Evolutionary conservation across 495 filamentous ascomycete genomes (phyloP), one percentile per base, ranked within the genome.

Genomic region (Hypoxylon cercidicola): DNA sequence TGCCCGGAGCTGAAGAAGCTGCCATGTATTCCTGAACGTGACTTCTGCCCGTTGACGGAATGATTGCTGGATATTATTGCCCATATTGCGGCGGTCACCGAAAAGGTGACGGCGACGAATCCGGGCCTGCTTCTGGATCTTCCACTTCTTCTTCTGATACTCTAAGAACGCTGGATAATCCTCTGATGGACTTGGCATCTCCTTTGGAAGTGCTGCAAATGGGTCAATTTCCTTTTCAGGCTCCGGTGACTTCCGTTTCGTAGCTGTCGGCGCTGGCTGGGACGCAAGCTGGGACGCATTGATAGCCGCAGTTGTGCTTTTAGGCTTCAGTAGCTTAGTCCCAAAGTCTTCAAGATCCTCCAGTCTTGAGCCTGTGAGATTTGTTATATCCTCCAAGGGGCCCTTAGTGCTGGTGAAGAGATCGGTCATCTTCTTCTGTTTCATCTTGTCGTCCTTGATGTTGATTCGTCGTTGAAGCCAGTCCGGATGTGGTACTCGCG

Each of bases 61-160:
- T 58, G 90, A 90, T 60, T 87, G 88, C 55, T 94, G 90, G 69
- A 99, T 88, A 18, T 89, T 88, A 74, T 90, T 91, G 18, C 87
- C 82, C 43, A 85, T 80, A 62, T 85, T 88, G 45, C 90, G 88
- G 15, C 78, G 77, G 64, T 99, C 94, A 30, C 95, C 95, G 69
- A 98, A 99, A 3, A 98, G 81, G 71, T 99, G 95, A 40, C 93
- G 86, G 44, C 95, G 85, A 10, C 95, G 89, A 68, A 89, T 84
- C 39, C 94, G 86, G 39, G 95, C 93, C 75, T 97, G 91, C 70
- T 92, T 96, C 74, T 99, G 95, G 23, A 99, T 90, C 77, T 93
- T 97, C 95, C 95, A 99, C 74, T 99, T 99, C 77, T 93, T 87
- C 76, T 99, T 99, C 72, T 99, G 95, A 70, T 99, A 99, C 72